phyloP scores from a whole-genome alignment of 768 basidiomycete genomes.

The Russula sp. region DNA sequence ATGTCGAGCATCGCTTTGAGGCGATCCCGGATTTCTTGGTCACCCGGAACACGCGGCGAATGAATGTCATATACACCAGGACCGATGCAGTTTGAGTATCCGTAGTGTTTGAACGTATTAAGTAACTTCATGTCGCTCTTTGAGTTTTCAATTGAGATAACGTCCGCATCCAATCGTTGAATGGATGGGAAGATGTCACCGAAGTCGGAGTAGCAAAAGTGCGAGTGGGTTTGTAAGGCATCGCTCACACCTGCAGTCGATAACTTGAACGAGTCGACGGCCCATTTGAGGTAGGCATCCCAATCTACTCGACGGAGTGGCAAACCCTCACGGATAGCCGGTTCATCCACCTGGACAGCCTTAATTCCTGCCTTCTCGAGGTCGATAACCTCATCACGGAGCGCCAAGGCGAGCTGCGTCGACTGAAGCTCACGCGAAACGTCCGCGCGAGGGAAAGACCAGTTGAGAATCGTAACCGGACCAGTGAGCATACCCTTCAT shows the following conservation, averaged over 20 bases:
- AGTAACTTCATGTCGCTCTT: slow-evolving; percentile 99
- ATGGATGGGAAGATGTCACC: slow-evolving; percentile 98
- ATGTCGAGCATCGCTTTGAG: slow-evolving; percentile 79
- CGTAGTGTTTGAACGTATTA: slow-evolving; percentile 90
- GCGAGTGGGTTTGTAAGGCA: slow-evolving; percentile 94
- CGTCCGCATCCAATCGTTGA: slow-evolving; percentile 94
- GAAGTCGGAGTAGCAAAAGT: slow-evolving; percentile 99
- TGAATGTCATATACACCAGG: slow-evolving; percentile 99
- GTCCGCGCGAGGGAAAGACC: slow-evolving; percentile 99
- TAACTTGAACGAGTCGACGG: slow-evolving; percentile 98
- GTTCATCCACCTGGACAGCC: slow-evolving; percentile 99
- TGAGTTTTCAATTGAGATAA: slow-evolving; percentile 98
- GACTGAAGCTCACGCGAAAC: slow-evolving; percentile 95
- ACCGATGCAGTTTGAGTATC: slow-evolving; percentile 96
- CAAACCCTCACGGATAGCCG: slow-evolving; percentile 98
- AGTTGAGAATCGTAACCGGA: slow-evolving; percentile 98
- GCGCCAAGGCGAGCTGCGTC: slow-evolving; percentile 95
- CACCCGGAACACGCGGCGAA: slow-evolving; percentile 94
- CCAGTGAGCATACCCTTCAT: slow-evolving; percentile 99
- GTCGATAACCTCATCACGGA: slow-evolving; percentile 97
- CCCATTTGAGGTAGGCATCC: slow-evolving; percentile 96
- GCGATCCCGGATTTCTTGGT: slow-evolving; percentile 93
- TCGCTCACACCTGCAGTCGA: slow-evolving; percentile 94
- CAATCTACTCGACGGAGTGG: slow-evolving; percentile 96
- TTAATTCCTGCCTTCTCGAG: slow-evolving; percentile 95